A percentile compares a stretch with the other conserved stretches of the same genome.
phyloP scores from a whole-genome alignment of 805 yeast genomes.

The Kluyveromyces lactis region DNA sequence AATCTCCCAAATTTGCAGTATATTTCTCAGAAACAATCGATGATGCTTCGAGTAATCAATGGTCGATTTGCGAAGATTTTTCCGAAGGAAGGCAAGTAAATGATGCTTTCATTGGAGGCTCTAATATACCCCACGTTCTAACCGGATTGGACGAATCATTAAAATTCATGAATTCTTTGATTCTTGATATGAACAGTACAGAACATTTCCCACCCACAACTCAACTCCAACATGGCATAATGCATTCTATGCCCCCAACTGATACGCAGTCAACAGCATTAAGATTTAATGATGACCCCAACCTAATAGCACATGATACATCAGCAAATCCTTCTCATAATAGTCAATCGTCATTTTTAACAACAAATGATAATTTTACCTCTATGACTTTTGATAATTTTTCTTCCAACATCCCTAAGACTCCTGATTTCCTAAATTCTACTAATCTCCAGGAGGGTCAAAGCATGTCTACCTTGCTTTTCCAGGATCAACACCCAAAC shows the following conservation, averaged over 20 bases:
- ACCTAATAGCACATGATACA: background rate
- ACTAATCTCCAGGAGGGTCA: conserved; percentile 9
- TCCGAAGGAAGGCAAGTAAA: conserved; percentile 78
- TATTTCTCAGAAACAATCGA: conserved; percentile 51
- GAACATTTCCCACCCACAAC: conserved; percentile 21
- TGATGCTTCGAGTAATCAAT: conserved; percentile 47
- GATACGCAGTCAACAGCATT: background rate
- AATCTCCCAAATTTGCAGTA: conserved; percentile 73
- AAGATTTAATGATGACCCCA: background rate
- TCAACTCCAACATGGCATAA: conserved; percentile 1
- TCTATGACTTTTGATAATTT: conserved; percentile 1
- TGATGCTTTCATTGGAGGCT: conserved; percentile 54
- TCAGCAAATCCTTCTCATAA: background rate
- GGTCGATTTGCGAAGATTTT: conserved; percentile 80
- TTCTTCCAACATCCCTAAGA: conserved; percentile 11
- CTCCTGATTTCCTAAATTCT: conserved; percentile 20
- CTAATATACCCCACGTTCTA: conserved; percentile 58
- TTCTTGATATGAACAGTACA: conserved; percentile 37
- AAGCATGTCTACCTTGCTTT: background rate
- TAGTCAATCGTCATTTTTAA: background rate
- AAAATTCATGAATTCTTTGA: conserved; percentile 45
- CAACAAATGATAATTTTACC: conserved; percentile 1
- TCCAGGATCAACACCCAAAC: conserved; percentile 4
- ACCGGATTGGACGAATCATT: conserved; percentile 49
- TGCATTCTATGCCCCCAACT: background rate